These are phyloP conservation scores for Sequoiadendron giganteum DNA, from an alignment of 75 land plant species.

Conservation along the genomic window DNA sequence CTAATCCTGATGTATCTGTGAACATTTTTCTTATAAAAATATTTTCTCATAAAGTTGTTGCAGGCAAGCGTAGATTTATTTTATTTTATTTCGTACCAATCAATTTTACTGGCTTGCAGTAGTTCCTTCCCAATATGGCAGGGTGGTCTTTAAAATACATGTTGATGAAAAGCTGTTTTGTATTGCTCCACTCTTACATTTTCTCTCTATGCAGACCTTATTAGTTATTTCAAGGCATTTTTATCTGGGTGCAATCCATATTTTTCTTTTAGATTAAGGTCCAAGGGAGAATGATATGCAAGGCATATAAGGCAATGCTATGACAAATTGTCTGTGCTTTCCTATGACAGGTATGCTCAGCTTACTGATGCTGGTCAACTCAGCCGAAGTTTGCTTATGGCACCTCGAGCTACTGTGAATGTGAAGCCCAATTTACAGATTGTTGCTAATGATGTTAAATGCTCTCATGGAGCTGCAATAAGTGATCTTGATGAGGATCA, in stretches of 20 bases:
- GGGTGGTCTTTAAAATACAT: neutral
- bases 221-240: neutral
- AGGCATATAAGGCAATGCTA: neutral
- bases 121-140: neutral
- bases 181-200: neutral
- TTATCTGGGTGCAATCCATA: neutral
- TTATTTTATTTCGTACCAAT: neutral
- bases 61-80: neutral
- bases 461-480: slow-evolving; percentile 97
- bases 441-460: slow-evolving; percentile 95
- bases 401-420: slow-evolving; percentile 85
- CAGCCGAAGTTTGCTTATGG: slow-evolving; percentile 81
- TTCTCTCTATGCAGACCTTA: neutral
- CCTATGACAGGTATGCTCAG: slow-evolving; percentile 73
- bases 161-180: neutral
- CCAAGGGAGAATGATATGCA: neutral
- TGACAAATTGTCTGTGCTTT: neutral
- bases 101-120: neutral
- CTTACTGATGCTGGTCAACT: slow-evolving; percentile 98
- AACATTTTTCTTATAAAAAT: no score
- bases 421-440: slow-evolving; percentile 96
- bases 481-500: slow-evolving; percentile 94
- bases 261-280: neutral
- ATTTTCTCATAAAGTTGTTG: no score
- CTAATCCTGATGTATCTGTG: no score